phyloP scores from a whole-genome alignment of 345 rosid species.

The Euphorbia pulcherrima region DNA sequence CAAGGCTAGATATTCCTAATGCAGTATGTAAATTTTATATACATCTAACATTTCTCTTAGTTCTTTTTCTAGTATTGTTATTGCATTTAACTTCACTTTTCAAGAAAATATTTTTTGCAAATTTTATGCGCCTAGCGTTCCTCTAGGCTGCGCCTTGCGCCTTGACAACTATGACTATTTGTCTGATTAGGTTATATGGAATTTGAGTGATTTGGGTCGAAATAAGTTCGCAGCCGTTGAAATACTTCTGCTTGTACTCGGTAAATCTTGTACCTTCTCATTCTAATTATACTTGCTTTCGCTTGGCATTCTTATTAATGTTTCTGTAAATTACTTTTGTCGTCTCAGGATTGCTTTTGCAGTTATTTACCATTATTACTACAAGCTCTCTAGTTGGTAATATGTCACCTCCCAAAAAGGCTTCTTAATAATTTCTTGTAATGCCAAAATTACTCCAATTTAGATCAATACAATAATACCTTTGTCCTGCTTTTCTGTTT shows the following conservation, averaged over 20 bases:
- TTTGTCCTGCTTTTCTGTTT: background rate
- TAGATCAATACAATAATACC: background rate
- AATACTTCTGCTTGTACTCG: conserved; percentile 31
- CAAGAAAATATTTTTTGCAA: too few relatives aligned
- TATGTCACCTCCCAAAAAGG: conserved; percentile 77
- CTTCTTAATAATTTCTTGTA: conserved; percentile 29
- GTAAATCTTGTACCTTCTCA: conserved; percentile 28
- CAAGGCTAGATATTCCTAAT: too few relatives aligned
- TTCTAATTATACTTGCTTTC: background rate
- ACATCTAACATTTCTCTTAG: too few relatives aligned
- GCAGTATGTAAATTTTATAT: too few relatives aligned
- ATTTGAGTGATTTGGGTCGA: conserved; percentile 29
- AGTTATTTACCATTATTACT: conserved; percentile 36
- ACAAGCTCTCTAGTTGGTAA: conserved; percentile 45
- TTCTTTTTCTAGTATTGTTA: too few relatives aligned
- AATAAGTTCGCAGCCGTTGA: conserved; percentile 38
- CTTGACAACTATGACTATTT: too few relatives aligned
- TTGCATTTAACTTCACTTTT: too few relatives aligned
- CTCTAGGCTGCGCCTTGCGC: too few relatives aligned
- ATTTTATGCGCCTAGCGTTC: too few relatives aligned
- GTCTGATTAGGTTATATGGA: conserved; percentile 26
- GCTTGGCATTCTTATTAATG: background rate
- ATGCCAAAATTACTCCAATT: background rate
- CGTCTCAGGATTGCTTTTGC: conserved; percentile 42
- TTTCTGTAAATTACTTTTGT: background rate